A percentile compares a stretch with the other conserved stretches of the same genome.
Conservation (phyloP, 768 basidiomycete genomes). For the Boletus vinaceobasis region DNA sequence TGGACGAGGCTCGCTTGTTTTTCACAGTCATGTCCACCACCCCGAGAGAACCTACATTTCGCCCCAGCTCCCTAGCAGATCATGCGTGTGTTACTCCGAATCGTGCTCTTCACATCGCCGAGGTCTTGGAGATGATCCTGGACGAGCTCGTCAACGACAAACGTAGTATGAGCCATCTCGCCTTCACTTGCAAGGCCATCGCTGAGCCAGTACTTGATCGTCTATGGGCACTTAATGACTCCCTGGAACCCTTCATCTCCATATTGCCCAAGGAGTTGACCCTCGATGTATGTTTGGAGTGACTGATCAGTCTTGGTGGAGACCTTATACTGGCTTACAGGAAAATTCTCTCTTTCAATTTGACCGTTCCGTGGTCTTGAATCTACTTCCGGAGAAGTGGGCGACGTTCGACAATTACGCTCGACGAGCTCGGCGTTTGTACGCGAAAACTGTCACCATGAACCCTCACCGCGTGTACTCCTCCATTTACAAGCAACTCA, state of each 20-base stretch:
- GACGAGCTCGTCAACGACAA: slow-evolving; percentile 18
- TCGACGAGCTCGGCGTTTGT: slow-evolving; percentile 18
- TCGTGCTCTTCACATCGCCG: slow-evolving; percentile 17
- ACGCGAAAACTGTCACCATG: slow-evolving; percentile 27
- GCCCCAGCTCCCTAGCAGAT: background rate
- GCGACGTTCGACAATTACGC: slow-evolving; percentile 23
- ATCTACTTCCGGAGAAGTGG: slow-evolving; percentile 15
- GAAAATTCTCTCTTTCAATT: slow-evolving; percentile 18
- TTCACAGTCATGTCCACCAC: slow-evolving; percentile 5
- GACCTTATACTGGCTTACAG: slow-evolving; percentile 11
- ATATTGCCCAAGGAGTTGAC: slow-evolving; percentile 19
- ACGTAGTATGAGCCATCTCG: slow-evolving; percentile 15
- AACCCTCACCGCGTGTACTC: slow-evolving; percentile 23
- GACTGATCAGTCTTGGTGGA: background rate
- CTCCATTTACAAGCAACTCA: slow-evolving; percentile 25
- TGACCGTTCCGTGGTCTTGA: background rate
- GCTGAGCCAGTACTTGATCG: slow-evolving; percentile 22
- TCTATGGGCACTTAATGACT: slow-evolving; percentile 23
- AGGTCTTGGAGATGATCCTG: slow-evolving; percentile 23
- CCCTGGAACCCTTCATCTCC: slow-evolving; percentile 24
- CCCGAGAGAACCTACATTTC: background rate
- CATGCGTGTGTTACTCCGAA: background rate
- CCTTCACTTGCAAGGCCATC: slow-evolving; percentile 20
- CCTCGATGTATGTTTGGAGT: slow-evolving; percentile 16
- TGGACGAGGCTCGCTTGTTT: background rate